phyloP scores from a whole-genome alignment of 192 early-diverging fungal genomes.

The Coemansia sp. region DNA sequence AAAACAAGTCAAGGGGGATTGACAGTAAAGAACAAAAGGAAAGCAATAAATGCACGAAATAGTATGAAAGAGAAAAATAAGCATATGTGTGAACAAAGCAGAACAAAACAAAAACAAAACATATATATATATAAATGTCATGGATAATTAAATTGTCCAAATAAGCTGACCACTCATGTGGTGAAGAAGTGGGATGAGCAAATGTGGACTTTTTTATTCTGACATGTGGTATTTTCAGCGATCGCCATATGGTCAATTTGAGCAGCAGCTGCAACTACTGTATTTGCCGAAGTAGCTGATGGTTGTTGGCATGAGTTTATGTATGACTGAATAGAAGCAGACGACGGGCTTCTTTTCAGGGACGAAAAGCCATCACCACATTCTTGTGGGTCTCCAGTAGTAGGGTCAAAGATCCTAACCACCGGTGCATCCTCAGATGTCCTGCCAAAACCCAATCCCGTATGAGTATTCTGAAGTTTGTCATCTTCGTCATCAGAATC shows the following conservation, averaged over 20 bases:
- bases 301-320: constrained; percentile 3
- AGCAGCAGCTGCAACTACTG: background rate
- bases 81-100: background rate
- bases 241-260: constrained; percentile 1
- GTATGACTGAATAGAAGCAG: constrained; percentile 9
- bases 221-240: background rate
- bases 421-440: background rate
- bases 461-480: background rate
- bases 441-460: background rate
- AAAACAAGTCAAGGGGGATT: background rate
- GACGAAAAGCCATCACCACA: background rate
- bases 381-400: background rate
- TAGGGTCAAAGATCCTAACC: background rate
- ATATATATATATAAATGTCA: background rate
- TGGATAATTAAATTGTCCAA: constrained; percentile 7
- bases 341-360: constrained; percentile 30
- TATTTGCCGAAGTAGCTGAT: background rate
- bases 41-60: constrained; percentile 5
- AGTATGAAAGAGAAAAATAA: background rate
- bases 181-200: background rate
- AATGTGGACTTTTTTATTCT: background rate
- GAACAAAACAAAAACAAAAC: background rate
- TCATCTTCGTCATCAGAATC: background rate
- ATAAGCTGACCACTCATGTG: constrained; percentile 6
- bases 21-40: background rate